Base-by-base conservation (phyloP, 768 basidiomycete genomes). In the Russula sp. region DNA sequence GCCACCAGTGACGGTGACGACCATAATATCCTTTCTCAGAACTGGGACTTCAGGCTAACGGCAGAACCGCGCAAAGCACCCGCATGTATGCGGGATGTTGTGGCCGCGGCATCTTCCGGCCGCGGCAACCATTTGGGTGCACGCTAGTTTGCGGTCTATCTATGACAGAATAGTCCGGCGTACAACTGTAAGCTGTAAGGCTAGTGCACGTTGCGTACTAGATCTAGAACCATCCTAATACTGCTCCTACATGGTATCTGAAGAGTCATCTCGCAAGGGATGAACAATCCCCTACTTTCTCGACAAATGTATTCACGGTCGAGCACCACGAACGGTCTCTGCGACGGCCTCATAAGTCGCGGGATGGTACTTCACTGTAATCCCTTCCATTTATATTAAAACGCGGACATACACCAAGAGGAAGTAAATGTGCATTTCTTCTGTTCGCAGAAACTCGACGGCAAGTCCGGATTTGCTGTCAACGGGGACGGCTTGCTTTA, bases 401-500 rank as follows among this genome's bases (percentile, higher is more conserved):
- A 52, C 42, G 14, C 38, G 50, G 45, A 38, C 22, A 35, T 47
- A 47, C 32, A 51, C 43, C 11, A 41, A 41, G 56, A 46, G 32
- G 38, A 22, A 29, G 20, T 29, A 34, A 13, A 29, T 3, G 45
- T 57, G n/a, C 43, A 13, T 47, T 25, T 32, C 45, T 58, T 62
- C 61, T 34, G 41, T 62, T 46, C 36, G 55, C 55, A 20, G 42
- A 56, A 61, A 61, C 60, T 29, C 61, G 14, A 62, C 45, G 56
- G 56, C 56, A 51, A 49, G 50, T 62, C 61, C 56, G 61, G 61
- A 53, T 58, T 56, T 58, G 36, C 56, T 62, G 49, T 53, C 50
- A 58, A 45, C 43, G 38, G 32, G 35, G 50, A 53, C 56, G 50
- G 56, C 29, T 62, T 52, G 36, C 20, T 32, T 39, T 52, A 52